Evolutionary conservation across 257 asterid species (phyloP), one percentile per base, ranked within the genome.

Genomic region (Solanum tacnaense): DNA sequence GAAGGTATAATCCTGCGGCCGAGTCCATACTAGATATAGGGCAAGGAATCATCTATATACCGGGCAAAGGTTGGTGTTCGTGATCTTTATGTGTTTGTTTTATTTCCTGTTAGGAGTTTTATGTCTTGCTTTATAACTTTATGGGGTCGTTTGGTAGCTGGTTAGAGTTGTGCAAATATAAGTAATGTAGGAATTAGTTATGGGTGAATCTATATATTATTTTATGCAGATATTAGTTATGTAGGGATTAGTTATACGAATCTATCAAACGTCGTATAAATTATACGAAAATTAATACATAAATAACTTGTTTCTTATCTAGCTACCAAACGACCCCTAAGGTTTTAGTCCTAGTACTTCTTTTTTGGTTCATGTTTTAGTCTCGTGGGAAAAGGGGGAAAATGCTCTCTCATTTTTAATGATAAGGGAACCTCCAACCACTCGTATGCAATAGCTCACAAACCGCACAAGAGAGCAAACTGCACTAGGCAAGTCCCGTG

Each of bases 31-130:
- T 92, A 82, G 92, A 84, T 84, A 74, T 92, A 3, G 96, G 94
- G 84, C 71, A 72, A 23, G 94, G 95, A 11, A 44, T 95, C 88
- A 88, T 95, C 84, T 96, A 60, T 91, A 44, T 96, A 87, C 99
- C 99, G 8, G 97, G 92, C 23, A 95, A 78, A 95, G 98, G 99
- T 94, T 46, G 87, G 92, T 46, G 84, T 46, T 44, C 31, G 18
- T 44, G 67, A 15, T 46, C 8, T 46, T 25, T 46, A 2, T 16
- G 68, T 81, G 68, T 27, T 81, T 81, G 70, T 81, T 46, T 46
- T 81, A 29, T 46, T 81, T 46, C 38, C 5, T 81, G 27, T 16
- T 46, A 29, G 27, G 5, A 29, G 29, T 29, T 81, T 81, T 46
- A 46, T 46, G 85, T 5, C 18, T 15, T 44, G 68, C 35, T 44